Evolutionary conservation across 495 filamentous ascomycete species (phyloP).

Genomic region (Annulohypoxylon bovei): DNA sequence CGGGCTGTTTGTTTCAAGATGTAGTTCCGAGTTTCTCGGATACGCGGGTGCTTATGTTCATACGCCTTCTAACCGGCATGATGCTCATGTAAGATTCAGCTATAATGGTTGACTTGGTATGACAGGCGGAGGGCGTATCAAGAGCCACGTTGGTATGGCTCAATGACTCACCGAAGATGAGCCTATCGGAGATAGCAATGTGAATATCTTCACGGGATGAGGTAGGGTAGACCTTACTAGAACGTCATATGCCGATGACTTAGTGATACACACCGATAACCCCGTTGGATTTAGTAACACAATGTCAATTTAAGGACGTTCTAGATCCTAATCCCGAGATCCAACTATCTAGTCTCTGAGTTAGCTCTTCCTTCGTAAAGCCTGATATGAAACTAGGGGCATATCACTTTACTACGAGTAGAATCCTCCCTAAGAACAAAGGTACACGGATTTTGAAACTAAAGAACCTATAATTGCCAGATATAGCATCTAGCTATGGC

Average conservation of each 20-base stretch:
- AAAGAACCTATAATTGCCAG: not conserved
- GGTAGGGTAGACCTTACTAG: not conserved
- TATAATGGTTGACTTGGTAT: not conserved
- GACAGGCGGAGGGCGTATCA: not conserved
- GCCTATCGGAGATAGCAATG: not conserved
- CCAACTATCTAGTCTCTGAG: not conserved
- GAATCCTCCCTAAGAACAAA: not conserved
- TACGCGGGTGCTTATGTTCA: not conserved
- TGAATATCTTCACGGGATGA: not conserved
- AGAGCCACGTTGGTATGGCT: not conserved
- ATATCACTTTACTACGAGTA: not conserved
- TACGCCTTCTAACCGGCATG: not conserved
- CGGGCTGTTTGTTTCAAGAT: not conserved
- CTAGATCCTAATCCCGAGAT: not conserved
- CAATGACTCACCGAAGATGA: not conserved
- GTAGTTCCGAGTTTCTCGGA: not conserved
- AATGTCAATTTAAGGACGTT: not conserved
- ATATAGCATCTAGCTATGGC: not conserved
- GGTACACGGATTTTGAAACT: not conserved
- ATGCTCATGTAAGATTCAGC: not conserved
- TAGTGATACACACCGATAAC: not conserved
- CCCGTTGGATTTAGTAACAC: too few relatives aligned
- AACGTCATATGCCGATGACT: not conserved
- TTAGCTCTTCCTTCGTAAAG: not conserved
- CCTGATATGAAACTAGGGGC: not conserved